Evolutionary conservation across 805 yeast genomes (phyloP).

Genomic region (Brettanomyces nanus): DNA sequence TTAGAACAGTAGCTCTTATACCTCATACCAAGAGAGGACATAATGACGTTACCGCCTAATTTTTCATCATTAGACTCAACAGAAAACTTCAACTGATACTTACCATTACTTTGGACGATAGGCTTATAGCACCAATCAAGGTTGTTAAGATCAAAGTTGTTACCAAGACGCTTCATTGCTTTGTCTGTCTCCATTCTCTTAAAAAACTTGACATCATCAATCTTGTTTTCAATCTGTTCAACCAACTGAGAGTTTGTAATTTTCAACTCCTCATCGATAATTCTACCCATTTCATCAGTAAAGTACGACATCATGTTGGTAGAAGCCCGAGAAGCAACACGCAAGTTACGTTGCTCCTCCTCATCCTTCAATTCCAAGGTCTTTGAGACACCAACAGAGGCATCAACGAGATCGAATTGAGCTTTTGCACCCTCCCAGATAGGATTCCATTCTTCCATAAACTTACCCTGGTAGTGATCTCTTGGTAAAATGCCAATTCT

Average conservation of each 20-base stretch:
- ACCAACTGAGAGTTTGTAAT: conserved; percentile 66
- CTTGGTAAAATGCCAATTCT: conserved; percentile 63
- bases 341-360: conserved; percentile 57
- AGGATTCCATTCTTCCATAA: conserved; percentile 71
- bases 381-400: conserved; percentile 42
- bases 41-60: conserved; percentile 68
- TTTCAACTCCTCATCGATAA: conserved; percentile 79
- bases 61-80: conserved; percentile 65
- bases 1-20: conserved; percentile 87
- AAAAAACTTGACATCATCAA: conserved; percentile 71
- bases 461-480: conserved; percentile 77
- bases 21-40: conserved; percentile 78
- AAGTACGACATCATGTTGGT: conserved; percentile 73
- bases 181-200: conserved; percentile 39
- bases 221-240: conserved; percentile 70
- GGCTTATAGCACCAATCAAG: conserved; percentile 95
- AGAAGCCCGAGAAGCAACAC: conserved; percentile 70
- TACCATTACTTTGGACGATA: conserved; percentile 80
- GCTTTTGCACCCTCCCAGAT: conserved; percentile 25
- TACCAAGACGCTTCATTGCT: conserved; percentile 44
- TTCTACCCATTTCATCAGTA: conserved; percentile 78
- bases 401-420: conserved; percentile 42
- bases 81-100: conserved; percentile 75
- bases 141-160: conserved; percentile 65
- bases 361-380: conserved; percentile 72